Base-by-base conservation (phyloP, 768 basidiomycete genomes). In the Suillus clintonianus region DNA sequence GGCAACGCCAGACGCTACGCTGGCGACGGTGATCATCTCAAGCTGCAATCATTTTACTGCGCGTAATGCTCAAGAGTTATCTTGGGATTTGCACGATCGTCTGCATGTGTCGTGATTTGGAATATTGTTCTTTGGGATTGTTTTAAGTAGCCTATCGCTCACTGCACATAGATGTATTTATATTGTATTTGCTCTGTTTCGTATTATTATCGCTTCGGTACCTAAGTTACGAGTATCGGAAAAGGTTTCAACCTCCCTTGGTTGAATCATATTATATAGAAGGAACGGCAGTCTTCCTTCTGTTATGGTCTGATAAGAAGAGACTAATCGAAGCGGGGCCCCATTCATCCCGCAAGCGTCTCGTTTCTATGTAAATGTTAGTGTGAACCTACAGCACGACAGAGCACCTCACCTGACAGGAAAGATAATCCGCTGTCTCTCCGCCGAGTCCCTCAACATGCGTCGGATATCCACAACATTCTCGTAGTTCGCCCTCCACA, bases 401-500 rank as follows among this genome's bases (percentile, higher is more conserved):
- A 30, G 30, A 57, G 11, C 24, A 39, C 24, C 43, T 50, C 24
- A 41, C 36, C 55, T 62, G 22, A 43, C 42, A 17, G 69, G 77
- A 60, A 76, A 74, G 11, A 37, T 1, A 22, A 77, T 67, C 4
- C 70, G 71, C 55, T 83, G 81, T 32, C 82, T 65, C 17, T 39
- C 6, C 3, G 80, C 81, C 32, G 82, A 83, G 62, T 83, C 80
- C 9, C 56, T 65, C 42, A 78, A 64, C 47, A 83, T 64, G 39
- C 54, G 60, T 50, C 79, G 72, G 55, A 82, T 75, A 13, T 82
- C 81, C 43, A 63, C 66, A 32, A 82, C 74, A 42, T 78, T 75
- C 37, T 67, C 63, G 34, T 74, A 73, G 50, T 78, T 70, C 0
- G 71, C 78, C 60, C 62, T 69, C 79, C 82, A 82, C 34, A 67